Evolutionary conservation across 2,329 filamentous ascomycete species (phyloP).

Genomic region (Paramyrothecium sp.): DNA sequence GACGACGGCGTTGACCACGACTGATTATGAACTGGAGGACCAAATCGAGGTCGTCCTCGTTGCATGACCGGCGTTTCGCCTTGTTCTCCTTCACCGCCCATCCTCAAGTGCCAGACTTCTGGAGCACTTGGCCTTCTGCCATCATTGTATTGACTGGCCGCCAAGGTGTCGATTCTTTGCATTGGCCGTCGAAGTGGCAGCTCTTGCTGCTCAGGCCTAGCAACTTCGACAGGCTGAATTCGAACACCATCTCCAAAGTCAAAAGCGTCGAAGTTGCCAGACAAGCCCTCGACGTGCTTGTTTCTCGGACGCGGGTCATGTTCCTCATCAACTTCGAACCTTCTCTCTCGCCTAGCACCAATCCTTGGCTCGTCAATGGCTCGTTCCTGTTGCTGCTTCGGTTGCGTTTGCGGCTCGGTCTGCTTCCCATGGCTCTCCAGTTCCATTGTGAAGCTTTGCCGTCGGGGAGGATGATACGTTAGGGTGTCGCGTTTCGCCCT

Average conservation of each 20-base stretch:
- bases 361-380: not conserved
- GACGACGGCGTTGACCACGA: not conserved
- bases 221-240: constrained; percentile 4
- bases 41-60: not conserved
- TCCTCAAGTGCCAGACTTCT: not conserved
- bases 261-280: constrained; percentile 36
- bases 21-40: not conserved
- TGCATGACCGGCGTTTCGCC: not conserved
- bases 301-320: constrained; percentile 13
- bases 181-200: not conserved
- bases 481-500: constrained; percentile 51
- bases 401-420: not conserved
- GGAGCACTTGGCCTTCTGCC: not conserved
- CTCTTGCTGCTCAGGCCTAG: not conserved
- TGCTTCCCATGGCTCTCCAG: constrained; percentile 32
- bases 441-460: constrained; percentile 48
- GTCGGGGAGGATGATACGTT: constrained; percentile 41
- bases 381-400: not conserved
- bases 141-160: not conserved
- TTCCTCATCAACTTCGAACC: constrained; percentile 15
- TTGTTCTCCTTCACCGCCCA: not conserved
- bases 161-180: not conserved
- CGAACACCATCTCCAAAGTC: constrained; percentile 33
- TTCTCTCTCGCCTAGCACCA: not conserved
- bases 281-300: constrained; percentile 27